Evolutionary conservation across 305 asterid genomes (phyloP), one percentile per base, ranked within the genome.

Genomic region (Fraxinus xanthoxyloides): DNA sequence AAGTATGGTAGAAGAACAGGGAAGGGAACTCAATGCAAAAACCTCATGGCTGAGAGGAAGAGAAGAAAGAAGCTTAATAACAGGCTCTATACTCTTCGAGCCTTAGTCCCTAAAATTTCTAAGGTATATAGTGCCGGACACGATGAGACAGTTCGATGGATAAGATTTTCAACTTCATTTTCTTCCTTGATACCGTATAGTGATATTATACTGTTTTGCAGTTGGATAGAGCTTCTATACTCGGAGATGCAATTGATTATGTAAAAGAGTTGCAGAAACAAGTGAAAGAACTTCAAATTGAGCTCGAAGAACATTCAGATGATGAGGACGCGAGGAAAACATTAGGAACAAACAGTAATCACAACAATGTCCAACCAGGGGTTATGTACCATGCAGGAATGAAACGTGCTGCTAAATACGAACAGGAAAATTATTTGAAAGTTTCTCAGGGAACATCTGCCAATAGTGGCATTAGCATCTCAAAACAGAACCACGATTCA

Each of bases 31-130:
- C 97, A 89, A 70, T 90, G 97, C 13, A 96, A 96, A 86, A 96
- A 96, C 38, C 97, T 96, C 1, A 69, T 77, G 78, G 98, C 99
- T 3, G 99, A 96, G 94, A 92, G 99, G 85, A 94, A 88, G 80
- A 85, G 99, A 81, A 90, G 99, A 81, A 96, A 96, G 91, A 94
- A 94, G 90, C 98, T 96, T 72, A 94, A 96, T 46, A 97, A 92
- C 19, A 87, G 98, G 86, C 94, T 96, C 74, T 96, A 96, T 61
- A 82, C 93, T 79, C 97, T 96, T 12, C 88, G 98, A 72, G 89
- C 98, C 23, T 87, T 96, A 82, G 99, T 96, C 76, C 99, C 99
- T 10, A 96, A 96, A 46, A 96, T 96, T 80, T 89, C 98, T 34
- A 96, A 96, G 97, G 99, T 92, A 81, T 21, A 21, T 21, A 23